These are phyloP conservation scores for Melampsora americana DNA, from an alignment of 1,284 basidiomycete genomes.

Conservation along the genomic window DNA sequence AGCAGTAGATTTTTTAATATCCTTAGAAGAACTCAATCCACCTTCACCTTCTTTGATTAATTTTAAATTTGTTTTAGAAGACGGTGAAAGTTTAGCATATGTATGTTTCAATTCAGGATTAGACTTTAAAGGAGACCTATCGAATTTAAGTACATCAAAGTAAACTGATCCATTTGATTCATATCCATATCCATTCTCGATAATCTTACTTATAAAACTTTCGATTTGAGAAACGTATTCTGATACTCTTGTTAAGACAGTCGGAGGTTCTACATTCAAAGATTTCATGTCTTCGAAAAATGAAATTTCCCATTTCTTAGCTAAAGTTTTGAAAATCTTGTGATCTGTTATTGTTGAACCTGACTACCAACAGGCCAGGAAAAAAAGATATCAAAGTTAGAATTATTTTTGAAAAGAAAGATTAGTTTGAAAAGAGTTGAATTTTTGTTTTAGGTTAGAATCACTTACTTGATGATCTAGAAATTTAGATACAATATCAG, in stretches of 20 bases:
- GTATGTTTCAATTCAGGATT: slow-evolving; percentile 59
- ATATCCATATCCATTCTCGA: slow-evolving; percentile 87
- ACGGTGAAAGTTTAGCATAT: slow-evolving; percentile 94
- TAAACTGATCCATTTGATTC: slow-evolving; percentile 79
- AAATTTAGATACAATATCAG: slow-evolving; percentile 39
- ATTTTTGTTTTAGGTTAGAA: no score
- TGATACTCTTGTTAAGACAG: slow-evolving; percentile 88
- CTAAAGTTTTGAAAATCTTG: slow-evolving; percentile 75
- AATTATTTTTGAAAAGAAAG: neutral
- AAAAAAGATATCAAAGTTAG: neutral
- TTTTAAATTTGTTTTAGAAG: slow-evolving; percentile 88
- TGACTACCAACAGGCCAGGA: slow-evolving; percentile 58
- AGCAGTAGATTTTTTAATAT: slow-evolving; percentile 62
- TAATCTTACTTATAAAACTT: slow-evolving; percentile 77
- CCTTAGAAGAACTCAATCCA: slow-evolving; percentile 58
- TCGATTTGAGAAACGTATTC: slow-evolving; percentile 97
- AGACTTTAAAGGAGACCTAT: slow-evolving; percentile 60
- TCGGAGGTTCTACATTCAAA: slow-evolving; percentile 79
- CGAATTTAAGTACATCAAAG: slow-evolving; percentile 88
- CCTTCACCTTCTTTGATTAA: slow-evolving; percentile 92
- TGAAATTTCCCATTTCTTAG: slow-evolving; percentile 82
- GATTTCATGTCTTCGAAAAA: slow-evolving; percentile 92
- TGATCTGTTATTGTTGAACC: slow-evolving; percentile 81
- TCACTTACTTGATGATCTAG: slow-evolving; percentile 29
- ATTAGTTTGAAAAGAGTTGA: neutral